These are phyloP conservation scores for Haberlea rhodopensis DNA, from an alignment of 257 asterid species.

Conservation along the genomic window DNA sequence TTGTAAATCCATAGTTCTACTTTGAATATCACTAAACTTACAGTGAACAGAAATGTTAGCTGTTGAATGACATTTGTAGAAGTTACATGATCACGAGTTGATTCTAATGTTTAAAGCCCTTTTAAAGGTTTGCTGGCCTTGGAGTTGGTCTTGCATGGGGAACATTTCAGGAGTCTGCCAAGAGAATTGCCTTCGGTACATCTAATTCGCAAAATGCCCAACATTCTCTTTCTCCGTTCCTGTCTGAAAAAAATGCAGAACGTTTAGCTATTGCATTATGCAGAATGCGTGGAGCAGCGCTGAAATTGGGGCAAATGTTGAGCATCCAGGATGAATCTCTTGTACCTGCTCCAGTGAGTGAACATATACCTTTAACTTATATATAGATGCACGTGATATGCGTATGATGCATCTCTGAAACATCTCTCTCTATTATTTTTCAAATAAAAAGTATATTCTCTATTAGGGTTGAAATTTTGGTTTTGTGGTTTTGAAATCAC, in stretches of 20 bases:
- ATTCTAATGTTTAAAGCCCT: conserved; percentile 24
- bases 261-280: conserved; percentile 97
- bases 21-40: conserved; percentile 7
- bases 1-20: conserved; percentile 1
- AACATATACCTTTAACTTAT: conserved; percentile 12
- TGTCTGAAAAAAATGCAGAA: conserved; percentile 88
- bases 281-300: conserved; percentile 99
- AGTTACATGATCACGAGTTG: conserved; percentile 26
- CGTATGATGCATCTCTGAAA: conserved; percentile 6
- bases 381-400: conserved; percentile 13
- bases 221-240: conserved; percentile 56
- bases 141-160: conserved; percentile 99
- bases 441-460: conserved; percentile 1
- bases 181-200: conserved; percentile 75
- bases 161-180: conserved; percentile 88
- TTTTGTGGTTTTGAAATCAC: conserved; percentile 1
- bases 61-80: conserved; percentile 14
- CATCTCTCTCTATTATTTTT: conserved; percentile 15
- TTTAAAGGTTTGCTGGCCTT: conserved; percentile 85
- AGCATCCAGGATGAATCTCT: conserved; percentile 96
- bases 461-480: neutral
- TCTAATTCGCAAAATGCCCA: conserved; percentile 44
- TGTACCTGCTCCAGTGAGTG: conserved; percentile 85
- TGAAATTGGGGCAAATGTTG: conserved; percentile 94
- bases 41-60: neutral